Base-by-base conservation (phyloP, 768 basidiomycete genomes). In the Lactarius vividus region DNA sequence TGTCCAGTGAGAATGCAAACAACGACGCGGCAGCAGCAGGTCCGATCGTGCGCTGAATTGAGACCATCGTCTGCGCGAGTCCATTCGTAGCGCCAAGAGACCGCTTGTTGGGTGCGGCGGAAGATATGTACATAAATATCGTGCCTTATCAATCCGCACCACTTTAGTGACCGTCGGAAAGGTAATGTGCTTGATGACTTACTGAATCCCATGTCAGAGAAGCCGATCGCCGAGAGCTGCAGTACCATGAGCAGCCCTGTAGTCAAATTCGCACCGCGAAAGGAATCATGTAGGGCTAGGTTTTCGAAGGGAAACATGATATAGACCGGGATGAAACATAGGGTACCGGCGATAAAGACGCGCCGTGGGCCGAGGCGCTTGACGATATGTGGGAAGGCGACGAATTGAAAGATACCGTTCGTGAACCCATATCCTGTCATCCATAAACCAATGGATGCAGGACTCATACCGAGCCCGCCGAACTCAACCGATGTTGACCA, bases 51-150 rank as follows among this genome's bases (percentile, higher is more conserved):
- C 81, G 78, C 73, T 75, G 76, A 65, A 79, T 71, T 28, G 78
- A 78, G 42, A 77, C 74, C 28, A 72, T 64, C 59, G 75, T 71
- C 81, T 81, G 73, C 35, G 74, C 72, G 11, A 77, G 26, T 63
- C 89, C 89, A 67, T 90, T 90, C 31, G 86, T 88, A 1, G 87
- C 84, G 6, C 89, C 89, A 6, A 90, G 80, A 10, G 86, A 84
- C 13, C 83, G 82, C 37, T 81, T 81, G 62, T 88, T 88, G 1
- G 89, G 88, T 0, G 89, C 79, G 9, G 88, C 80, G 1, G 83
- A 83, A 8, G 83, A 79, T 64, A 91, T 84, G 68, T 85, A 88
- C 63, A 91, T 88, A 74, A 88, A 89, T 23, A 89, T 74, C 54
- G 87, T 83, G 29, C 87, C 89, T 89, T 60, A 16, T 33, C 2